phyloP scores from a whole-genome alignment of 108 stramenopile species.

The Discostella stelligeroides region DNA sequence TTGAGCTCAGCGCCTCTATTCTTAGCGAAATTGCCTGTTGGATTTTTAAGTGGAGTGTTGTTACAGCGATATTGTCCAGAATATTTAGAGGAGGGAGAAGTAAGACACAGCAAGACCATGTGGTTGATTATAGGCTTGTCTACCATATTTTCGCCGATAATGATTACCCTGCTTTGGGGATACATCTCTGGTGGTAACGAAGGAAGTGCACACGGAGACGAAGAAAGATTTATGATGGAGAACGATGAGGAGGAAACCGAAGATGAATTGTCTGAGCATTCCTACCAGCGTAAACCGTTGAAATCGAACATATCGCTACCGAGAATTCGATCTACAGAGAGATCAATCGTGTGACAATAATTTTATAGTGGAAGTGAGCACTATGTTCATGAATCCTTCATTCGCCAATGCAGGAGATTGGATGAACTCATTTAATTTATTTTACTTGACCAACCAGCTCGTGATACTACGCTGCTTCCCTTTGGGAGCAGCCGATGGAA shows the following conservation, averaged over 20 bases:
- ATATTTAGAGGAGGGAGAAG: conserved; percentile 51
- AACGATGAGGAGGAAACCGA: conserved; percentile 21
- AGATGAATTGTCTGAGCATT: conserved; percentile 13
- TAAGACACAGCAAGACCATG: conserved; percentile 66
- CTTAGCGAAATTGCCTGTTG: conserved; percentile 80
- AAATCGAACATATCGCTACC: conserved; percentile 40
- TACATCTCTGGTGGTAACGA: conserved; percentile 54
- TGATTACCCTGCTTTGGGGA: conserved; percentile 67
- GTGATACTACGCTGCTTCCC: conserved; percentile 38
- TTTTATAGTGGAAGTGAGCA: no score
- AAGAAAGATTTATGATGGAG: conserved; percentile 19
- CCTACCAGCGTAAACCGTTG: conserved; percentile 37
- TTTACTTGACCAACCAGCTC: conserved; percentile 42
- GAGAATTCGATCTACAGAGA: conserved; percentile 23
- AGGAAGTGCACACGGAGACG: conserved; percentile 8
- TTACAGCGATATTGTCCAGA: conserved; percentile 72
- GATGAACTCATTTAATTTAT: not conserved
- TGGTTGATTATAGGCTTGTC: conserved; percentile 78
- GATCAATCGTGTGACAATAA: not conserved
- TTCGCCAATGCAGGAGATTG: not conserved
- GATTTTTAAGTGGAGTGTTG: conserved; percentile 72
- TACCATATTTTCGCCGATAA: conserved; percentile 62
- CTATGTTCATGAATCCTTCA: not conserved
- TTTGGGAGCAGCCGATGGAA: conserved; percentile 13
- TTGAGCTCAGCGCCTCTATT: conserved; percentile 81